Evolutionary conservation across 352 stramenopile species (phyloP), one percentile per base, ranked within the genome.

Genomic region (Phytophthora capsici): DNA sequence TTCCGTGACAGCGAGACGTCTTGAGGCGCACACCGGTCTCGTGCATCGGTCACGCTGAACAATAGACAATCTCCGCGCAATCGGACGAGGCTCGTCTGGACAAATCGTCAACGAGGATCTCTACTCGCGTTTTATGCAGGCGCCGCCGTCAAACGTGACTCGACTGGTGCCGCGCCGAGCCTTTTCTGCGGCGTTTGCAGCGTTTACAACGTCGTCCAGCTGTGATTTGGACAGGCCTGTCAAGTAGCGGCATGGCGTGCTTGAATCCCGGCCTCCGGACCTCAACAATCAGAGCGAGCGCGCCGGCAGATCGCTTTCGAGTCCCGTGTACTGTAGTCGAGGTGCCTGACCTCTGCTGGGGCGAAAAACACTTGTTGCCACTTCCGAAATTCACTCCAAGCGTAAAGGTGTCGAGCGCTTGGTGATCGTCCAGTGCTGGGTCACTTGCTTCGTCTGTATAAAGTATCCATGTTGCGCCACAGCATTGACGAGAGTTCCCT

Each of bases 331-430:
- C 36, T 20, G 36, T 41, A 62, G 23, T 52, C 44, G 37, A 43
- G 37, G 26, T 51, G 46, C 20, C 32, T 49, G 34, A 54, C 40
- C 41, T 69, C 30, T 62, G 43, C 46, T 53, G 30, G 48, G 38
- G 25, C 13, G 23, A 20, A 38, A 63, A 57, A 62, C 48, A 62
- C 51, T 63, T 57, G 63, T 34, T 38, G 16, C n/a, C 28, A n/a
- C 71, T 71, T 47, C 41, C 32, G 25, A 64, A 71, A 50, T 71
- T 56, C 55, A 67, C 61, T 13, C 37, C 66, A 57, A 71, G 22
- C 28, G 55, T 56, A 53, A 60, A 66, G 56, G 41, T 56, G 44
- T 38, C 20, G 28, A 14, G 41, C 36, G 44, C 8, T 54, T 50
- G 51, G 57, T 53, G 46, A 56, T 57, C 30, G 43, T 48, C 36